These are phyloP conservation scores for Diaporthe destruens DNA, from an alignment of 2,329 filamentous ascomycete species.

Conservation along the genomic window DNA sequence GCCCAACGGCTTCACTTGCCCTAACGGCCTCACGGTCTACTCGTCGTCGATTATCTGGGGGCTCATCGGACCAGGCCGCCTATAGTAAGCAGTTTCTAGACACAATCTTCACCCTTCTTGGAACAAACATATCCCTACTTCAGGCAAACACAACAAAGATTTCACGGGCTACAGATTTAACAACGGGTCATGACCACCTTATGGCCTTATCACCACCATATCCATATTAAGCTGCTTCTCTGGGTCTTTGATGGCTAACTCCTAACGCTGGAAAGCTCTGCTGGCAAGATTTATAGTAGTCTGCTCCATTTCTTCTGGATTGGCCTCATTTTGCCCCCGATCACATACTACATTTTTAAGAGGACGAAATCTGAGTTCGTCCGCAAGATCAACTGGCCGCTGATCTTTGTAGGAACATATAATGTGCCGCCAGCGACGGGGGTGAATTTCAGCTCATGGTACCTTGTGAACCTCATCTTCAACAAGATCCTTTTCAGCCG, in stretches of 20 bases:
- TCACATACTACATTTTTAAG: conserved; percentile 58
- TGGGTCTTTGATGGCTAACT: too few relatives aligned
- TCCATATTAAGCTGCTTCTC: too few relatives aligned
- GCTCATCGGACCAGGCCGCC: conserved; percentile 61
- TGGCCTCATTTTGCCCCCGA: conserved; percentile 55
- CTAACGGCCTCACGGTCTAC: conserved; percentile 61
- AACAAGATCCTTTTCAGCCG: conserved; percentile 57
- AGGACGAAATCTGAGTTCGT: conserved; percentile 51
- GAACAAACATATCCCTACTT: too few relatives aligned
- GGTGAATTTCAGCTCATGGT: conserved; percentile 54
- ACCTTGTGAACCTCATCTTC: conserved; percentile 60
- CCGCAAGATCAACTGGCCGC: conserved; percentile 53
- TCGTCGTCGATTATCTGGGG: conserved; percentile 64
- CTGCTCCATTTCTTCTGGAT: conserved; percentile 66
- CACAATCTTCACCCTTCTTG: too few relatives aligned
- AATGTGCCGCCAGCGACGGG: conserved; percentile 55
- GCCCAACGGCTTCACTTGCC: conserved; percentile 61
- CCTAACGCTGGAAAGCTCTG: conserved; percentile 44
- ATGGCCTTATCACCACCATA: too few relatives aligned
- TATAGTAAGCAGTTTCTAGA: conserved; percentile 49
- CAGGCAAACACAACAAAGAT: too few relatives aligned
- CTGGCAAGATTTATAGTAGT: conserved; percentile 59
- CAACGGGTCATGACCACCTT: too few relatives aligned
- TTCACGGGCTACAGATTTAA: too few relatives aligned
- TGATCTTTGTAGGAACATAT: conserved; percentile 53